Conservation (phyloP, 169 alveolate species). For the Theileria orientalis region DNA sequence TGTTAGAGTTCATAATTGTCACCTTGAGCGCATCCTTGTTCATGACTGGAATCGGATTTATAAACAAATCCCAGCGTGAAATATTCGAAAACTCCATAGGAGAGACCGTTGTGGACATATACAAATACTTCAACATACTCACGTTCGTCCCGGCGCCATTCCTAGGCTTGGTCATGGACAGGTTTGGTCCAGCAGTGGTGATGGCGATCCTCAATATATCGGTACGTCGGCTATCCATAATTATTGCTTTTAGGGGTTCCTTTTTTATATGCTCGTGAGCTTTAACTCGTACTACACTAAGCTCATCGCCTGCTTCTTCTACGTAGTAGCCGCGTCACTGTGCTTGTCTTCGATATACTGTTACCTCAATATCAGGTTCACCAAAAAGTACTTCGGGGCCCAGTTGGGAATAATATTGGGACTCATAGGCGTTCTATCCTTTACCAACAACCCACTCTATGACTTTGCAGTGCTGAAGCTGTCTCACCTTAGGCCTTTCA, state of each 20-base stretch:
- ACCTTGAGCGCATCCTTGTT: constrained; percentile 2
- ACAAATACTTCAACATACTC: constrained; percentile 15
- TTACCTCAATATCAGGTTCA: constrained; percentile 42
- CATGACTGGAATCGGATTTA: constrained; percentile 33
- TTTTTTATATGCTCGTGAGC: constrained; percentile 15
- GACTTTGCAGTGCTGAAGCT: constrained; percentile 7
- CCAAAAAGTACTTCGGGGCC: constrained; percentile 21
- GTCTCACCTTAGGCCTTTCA: constrained; percentile 6
- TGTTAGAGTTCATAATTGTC: constrained; percentile 20
- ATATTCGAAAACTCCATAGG: constrained; percentile 11
- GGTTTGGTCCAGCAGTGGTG: constrained; percentile 37
- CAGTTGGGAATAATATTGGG: constrained; percentile 25
- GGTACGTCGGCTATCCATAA: constrained; percentile 9
- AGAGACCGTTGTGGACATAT: not conserved
- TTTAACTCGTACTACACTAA: constrained; percentile 44
- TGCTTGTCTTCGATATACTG: constrained; percentile 36
- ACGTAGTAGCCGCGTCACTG: constrained; percentile 45
- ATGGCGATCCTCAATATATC: constrained; percentile 28
- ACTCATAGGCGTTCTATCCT: constrained; percentile 15
- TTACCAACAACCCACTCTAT: constrained; percentile 47
- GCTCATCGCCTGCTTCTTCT: constrained; percentile 43
- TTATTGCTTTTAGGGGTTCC: constrained; percentile 2
- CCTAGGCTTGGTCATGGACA: constrained; percentile 50
- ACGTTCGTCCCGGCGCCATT: constrained; percentile 53
- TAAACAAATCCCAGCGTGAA: constrained; percentile 50